These are phyloP conservation scores for Candolleomyces eurysporus DNA, from an alignment of 768 basidiomycete species.

Conservation along the genomic window DNA sequence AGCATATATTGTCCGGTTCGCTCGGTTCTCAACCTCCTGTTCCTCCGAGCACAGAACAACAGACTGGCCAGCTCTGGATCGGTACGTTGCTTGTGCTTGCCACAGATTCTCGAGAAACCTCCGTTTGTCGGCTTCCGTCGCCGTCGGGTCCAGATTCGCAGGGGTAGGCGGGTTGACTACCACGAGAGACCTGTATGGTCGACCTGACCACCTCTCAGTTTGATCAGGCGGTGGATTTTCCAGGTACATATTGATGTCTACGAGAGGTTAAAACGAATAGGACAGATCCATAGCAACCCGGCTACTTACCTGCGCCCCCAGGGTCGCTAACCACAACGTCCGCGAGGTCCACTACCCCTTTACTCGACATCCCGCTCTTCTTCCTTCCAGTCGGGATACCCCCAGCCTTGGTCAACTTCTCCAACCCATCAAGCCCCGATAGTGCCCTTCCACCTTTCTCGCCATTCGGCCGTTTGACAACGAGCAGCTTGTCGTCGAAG, in stretches of 20 bases:
- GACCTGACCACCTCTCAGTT: conserved; percentile 83
- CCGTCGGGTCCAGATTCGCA: conserved; percentile 61
- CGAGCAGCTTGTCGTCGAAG: conserved; percentile 91
- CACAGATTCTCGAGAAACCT: conserved; percentile 89
- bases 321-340: conserved; percentile 83
- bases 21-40: conserved; percentile 68
- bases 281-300: neutral
- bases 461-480: conserved; percentile 82
- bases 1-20: conserved; percentile 61
- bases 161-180: conserved; percentile 76
- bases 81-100: conserved; percentile 79
- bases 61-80: conserved; percentile 71
- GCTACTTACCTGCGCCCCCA: conserved; percentile 73
- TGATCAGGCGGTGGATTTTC: conserved; percentile 82
- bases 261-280: neutral
- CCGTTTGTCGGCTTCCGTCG: conserved; percentile 66
- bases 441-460: conserved; percentile 72
- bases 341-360: conserved; percentile 80
- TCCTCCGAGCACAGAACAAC: conserved; percentile 71
- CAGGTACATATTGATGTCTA: conserved; percentile 85
- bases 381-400: conserved; percentile 63
- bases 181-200: conserved; percentile 76
- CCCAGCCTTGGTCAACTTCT: conserved; percentile 65
- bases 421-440: conserved; percentile 76
- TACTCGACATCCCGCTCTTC: conserved; percentile 80